These are phyloP conservation scores for Crepidotus variabilis DNA, from an alignment of 768 basidiomycete genomes.

Conservation along the genomic window DNA sequence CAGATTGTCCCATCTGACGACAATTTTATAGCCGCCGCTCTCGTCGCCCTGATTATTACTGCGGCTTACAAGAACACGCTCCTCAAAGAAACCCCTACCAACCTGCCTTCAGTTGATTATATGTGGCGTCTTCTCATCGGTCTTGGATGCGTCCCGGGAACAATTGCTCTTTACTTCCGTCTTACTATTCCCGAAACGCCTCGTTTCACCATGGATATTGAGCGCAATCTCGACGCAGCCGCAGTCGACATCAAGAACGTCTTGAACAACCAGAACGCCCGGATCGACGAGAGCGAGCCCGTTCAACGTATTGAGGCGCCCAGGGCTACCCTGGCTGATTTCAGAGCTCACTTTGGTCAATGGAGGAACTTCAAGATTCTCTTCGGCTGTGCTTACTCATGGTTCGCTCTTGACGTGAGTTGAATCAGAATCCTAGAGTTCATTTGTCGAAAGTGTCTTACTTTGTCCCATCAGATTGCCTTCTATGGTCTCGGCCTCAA, in stretches of 20 bases:
- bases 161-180: slow-evolving; percentile 85
- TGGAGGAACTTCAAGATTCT: slow-evolving; percentile 81
- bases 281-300: slow-evolving; percentile 51
- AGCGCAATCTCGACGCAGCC: slow-evolving; percentile 78
- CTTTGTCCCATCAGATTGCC: slow-evolving; percentile 51
- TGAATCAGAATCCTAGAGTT: background rate
- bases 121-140: slow-evolving; percentile 89
- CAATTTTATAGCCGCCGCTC: slow-evolving; percentile 45
- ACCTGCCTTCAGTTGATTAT: slow-evolving; percentile 57
- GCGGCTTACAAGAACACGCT: slow-evolving; percentile 64
- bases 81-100: slow-evolving; percentile 32
- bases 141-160: slow-evolving; percentile 79
- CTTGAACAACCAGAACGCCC: slow-evolving; percentile 42
- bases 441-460: background rate
- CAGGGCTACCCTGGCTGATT: slow-evolving; percentile 66
- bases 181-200: slow-evolving; percentile 92
- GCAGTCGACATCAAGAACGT: slow-evolving; percentile 69
- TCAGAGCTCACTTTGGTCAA: slow-evolving; percentile 60
- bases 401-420: slow-evolving; percentile 84
- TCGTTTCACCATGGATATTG: slow-evolving; percentile 89
- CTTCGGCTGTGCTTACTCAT: slow-evolving; percentile 74
- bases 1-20: background rate
- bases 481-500: slow-evolving; percentile 91
- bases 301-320: slow-evolving; percentile 65
- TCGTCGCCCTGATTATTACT: slow-evolving; percentile 63